These are phyloP conservation scores for Spencermartinsiella europaea DNA, from an alignment of 805 yeast species.

Conservation along the genomic window DNA sequence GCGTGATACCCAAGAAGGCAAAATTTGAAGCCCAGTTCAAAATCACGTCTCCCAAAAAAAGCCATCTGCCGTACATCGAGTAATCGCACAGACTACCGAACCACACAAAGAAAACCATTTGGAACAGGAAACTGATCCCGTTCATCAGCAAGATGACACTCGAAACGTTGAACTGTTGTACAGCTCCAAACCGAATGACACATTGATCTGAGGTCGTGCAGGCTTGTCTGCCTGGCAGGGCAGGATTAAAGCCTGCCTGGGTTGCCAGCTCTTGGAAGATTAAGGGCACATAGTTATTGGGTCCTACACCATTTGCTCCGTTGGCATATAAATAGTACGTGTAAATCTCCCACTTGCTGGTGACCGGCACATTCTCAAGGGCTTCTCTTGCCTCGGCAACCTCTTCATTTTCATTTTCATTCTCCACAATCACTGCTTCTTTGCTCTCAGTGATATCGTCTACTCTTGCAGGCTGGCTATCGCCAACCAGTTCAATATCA, in stretches of 20 bases:
- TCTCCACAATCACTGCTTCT: background rate
- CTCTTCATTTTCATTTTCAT: background rate
- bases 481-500: background rate
- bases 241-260: conserved; percentile 10
- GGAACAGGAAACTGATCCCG: conserved; percentile 14
- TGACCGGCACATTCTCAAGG: conserved; percentile 8
- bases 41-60: conserved; percentile 10
- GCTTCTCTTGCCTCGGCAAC: conserved; percentile 9
- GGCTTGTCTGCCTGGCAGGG: conserved; percentile 10
- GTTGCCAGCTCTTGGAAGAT: conserved; percentile 13
- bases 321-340: conserved; percentile 11
- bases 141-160: conserved; percentile 11
- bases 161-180: conserved; percentile 8
- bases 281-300: conserved; percentile 10
- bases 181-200: conserved; percentile 10
- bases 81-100: conserved; percentile 15
- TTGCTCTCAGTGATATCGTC: conserved; percentile 1
- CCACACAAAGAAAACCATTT: conserved; percentile 12
- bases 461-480: background rate
- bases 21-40: conserved; percentile 10
- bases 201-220: conserved; percentile 11
- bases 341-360: conserved; percentile 10
- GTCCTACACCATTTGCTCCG: conserved; percentile 16
- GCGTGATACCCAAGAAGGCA: conserved; percentile 9
- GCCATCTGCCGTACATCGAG: conserved; percentile 10